A percentile compares a stretch with the other conserved stretches of the same genome.
These are phyloP conservation scores for Achaetomiella virescens DNA, from an alignment of 495 filamentous ascomycete species.

Conservation along the genomic window DNA sequence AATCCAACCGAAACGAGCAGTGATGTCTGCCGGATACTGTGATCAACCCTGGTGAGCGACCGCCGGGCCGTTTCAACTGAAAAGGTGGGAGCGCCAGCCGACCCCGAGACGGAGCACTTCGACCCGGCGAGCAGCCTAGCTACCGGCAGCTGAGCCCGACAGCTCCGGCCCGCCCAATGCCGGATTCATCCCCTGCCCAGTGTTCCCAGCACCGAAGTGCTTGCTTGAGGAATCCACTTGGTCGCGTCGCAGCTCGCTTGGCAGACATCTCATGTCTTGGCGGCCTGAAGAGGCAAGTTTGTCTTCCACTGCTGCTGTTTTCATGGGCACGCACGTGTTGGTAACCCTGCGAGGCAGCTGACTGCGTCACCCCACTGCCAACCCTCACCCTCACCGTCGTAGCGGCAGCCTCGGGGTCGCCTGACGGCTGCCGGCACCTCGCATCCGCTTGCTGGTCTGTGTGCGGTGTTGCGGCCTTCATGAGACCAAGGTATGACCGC, in stretches of 20 bases:
- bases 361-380: constrained; percentile 5
- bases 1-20: not conserved
- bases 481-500: not conserved
- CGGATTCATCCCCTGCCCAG: not conserved
- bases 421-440: not conserved
- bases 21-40: too few relatives aligned
- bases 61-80: not conserved
- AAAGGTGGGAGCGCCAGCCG: not conserved
- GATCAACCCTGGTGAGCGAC: too few relatives aligned
- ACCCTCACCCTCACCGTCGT: not conserved
- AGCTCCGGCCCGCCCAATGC: not conserved
- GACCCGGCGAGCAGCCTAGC: not conserved
- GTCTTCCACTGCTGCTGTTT: not conserved
- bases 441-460: not conserved
- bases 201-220: not conserved
- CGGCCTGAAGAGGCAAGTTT: not conserved
- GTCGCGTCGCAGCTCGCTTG: not conserved
- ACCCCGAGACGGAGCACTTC: not conserved
- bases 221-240: too few relatives aligned
- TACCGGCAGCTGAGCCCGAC: not conserved
- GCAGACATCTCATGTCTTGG: not conserved
- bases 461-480: too few relatives aligned
- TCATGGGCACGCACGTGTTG: not conserved
- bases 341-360: constrained; percentile 4
- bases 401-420: not conserved